Conservation (phyloP, 2,329 filamentous ascomycete species). For the Colletotrichum agaves region DNA sequence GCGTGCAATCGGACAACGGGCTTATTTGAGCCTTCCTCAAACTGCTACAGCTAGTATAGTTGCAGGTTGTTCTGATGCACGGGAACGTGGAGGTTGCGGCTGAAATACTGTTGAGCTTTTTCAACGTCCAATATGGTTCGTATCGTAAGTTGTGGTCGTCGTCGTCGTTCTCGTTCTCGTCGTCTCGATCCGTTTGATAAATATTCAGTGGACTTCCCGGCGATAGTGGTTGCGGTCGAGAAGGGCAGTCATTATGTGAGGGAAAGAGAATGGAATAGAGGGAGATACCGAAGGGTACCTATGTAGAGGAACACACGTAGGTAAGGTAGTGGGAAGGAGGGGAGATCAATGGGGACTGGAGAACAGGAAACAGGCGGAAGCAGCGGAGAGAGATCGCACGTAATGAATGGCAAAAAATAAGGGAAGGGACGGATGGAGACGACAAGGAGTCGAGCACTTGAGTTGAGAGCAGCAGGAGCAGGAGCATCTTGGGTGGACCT, state of each 20-base stretch:
- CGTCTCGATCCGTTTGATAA: neutral
- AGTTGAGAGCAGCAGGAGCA: no score
- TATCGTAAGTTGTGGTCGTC: no score
- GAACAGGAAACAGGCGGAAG: slow-evolving; percentile 31
- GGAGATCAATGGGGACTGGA: slow-evolving; percentile 29
- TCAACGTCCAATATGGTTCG: no score
- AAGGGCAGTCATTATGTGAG: slow-evolving; percentile 24
- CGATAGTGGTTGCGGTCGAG: slow-evolving; percentile 22
- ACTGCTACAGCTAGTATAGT: no score
- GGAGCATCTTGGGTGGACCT: neutral
- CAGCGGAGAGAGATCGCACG: slow-evolving; percentile 30
- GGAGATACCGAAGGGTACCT: neutral
- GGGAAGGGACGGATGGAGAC: slow-evolving; percentile 2
- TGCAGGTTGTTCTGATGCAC: no score
- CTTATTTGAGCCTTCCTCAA: no score
- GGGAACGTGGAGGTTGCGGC: no score
- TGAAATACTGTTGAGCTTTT: no score
- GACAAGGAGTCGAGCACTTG: no score
- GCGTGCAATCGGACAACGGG: no score
- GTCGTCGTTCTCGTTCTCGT: neutral
- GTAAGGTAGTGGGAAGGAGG: slow-evolving; percentile 10
- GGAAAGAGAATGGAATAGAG: neutral
- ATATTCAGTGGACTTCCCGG: slow-evolving; percentile 32
- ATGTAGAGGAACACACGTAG: neutral
- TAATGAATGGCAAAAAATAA: slow-evolving; percentile 28